A percentile compares a stretch with the other conserved stretches of the same genome.
These are phyloP conservation scores for Fusarium citri DNA, from an alignment of 2,329 filamentous ascomycete species.

Conservation along the genomic window DNA sequence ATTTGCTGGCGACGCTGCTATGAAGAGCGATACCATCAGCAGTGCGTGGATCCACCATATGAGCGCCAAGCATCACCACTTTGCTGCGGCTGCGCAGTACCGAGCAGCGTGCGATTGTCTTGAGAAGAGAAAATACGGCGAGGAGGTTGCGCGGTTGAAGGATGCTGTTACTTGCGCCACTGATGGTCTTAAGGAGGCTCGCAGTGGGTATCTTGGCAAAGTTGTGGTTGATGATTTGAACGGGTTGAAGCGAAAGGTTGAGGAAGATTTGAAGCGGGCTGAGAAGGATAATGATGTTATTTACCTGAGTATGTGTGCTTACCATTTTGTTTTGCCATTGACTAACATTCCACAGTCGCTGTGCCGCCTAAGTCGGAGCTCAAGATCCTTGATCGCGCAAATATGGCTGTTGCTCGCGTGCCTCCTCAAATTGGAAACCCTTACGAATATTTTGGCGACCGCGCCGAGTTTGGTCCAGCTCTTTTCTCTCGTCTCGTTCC, in stretches of 20 bases:
- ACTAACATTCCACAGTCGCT: conserved; percentile 63
- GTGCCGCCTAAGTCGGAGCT: conserved; percentile 92
- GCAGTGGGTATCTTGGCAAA: conserved; percentile 80
- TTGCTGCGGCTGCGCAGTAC: conserved; percentile 94
- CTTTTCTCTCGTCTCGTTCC: conserved; percentile 93
- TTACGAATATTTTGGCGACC: conserved; percentile 81
- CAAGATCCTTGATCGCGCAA: conserved; percentile 84
- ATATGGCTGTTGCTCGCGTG: conserved; percentile 84
- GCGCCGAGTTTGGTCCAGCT: conserved; percentile 82
- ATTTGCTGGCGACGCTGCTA: conserved; percentile 83
- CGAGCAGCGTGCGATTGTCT: conserved; percentile 89
- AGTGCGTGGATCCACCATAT: conserved; percentile 98
- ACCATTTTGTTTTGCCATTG: neutral
- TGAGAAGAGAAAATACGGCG: conserved; percentile 94
- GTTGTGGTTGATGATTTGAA: conserved; percentile 84
- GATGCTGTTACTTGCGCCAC: conserved; percentile 86
- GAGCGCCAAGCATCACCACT: conserved; percentile 96
- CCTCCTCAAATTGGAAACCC: conserved; percentile 87
- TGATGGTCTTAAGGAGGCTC: conserved; percentile 86
- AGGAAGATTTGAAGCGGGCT: conserved; percentile 89
- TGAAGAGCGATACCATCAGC: conserved; percentile 89
- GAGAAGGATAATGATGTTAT: conserved; percentile 98
- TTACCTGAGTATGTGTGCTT: conserved; percentile 73
- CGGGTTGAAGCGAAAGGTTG: conserved; percentile 82
- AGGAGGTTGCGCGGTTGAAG: conserved; percentile 87